Evolutionary conservation across 148 eudicot genomes (phyloP).

Genomic region (Chenopodium album): DNA sequence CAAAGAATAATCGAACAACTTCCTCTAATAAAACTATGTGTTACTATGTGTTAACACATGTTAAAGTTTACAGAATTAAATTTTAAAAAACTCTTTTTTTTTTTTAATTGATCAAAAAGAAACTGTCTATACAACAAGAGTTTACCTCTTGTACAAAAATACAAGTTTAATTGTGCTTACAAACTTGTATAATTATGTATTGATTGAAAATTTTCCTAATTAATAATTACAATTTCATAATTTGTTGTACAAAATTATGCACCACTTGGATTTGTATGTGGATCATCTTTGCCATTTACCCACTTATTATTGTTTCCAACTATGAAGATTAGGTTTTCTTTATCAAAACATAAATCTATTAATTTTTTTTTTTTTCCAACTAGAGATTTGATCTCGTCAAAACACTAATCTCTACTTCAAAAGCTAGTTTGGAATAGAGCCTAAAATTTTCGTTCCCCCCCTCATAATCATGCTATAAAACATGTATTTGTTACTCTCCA

Average conservation of each 20-base stretch:
- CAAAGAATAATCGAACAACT: too few relatives aligned
- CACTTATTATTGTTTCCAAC: background rate
- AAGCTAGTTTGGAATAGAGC: too few relatives aligned
- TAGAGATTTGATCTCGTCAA: too few relatives aligned
- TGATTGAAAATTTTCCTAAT: background rate
- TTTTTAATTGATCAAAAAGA: background rate
- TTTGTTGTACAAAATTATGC: background rate
- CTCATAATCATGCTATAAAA: background rate
- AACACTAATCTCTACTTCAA: too few relatives aligned
- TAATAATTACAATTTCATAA: background rate
- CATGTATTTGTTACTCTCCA: background rate
- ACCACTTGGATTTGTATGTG: background rate
- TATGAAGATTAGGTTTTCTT: background rate
- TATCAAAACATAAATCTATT: background rate
- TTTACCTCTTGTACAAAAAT: too few relatives aligned
- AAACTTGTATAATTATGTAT: background rate
- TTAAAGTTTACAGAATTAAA: background rate
- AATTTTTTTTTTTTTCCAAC: too few relatives aligned
- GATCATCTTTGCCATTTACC: background rate
- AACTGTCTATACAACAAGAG: background rate
- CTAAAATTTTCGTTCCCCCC: too few relatives aligned
- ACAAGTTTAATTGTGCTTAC: background rate
- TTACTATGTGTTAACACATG: too few relatives aligned
- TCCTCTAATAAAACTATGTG: too few relatives aligned
- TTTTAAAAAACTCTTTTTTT: background rate